phyloP scores from a whole-genome alignment of 148 eudicot species.

The Rhododendron williamsianum region DNA sequence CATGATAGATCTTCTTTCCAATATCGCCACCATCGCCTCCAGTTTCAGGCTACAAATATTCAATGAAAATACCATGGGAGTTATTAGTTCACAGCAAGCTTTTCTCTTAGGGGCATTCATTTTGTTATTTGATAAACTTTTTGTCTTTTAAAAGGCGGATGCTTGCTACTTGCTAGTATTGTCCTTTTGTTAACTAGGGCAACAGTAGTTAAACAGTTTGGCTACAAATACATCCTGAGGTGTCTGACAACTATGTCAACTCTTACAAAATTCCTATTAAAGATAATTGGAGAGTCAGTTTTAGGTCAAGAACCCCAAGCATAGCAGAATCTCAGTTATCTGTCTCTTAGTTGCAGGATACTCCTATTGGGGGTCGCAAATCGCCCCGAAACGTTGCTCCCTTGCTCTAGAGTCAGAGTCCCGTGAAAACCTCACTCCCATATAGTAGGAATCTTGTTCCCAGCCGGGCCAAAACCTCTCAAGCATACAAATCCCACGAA shows the following conservation, averaged over 20 bases:
- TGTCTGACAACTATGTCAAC: neutral
- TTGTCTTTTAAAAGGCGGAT: neutral
- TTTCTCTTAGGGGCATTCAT: neutral
- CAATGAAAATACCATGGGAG: neutral
- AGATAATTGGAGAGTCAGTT: neutral
- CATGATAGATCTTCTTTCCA: conserved; percentile 68
- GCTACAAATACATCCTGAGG: neutral
- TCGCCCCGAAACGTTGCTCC: neutral
- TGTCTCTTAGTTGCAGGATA: neutral
- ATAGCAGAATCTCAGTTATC: neutral
- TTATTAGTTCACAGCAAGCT: neutral
- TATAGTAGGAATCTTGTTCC: neutral
- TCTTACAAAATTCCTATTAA: neutral
- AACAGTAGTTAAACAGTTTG: neutral
- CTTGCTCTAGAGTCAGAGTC: neutral
- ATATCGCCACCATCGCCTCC: conserved; percentile 95
- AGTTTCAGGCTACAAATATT: conserved; percentile 44
- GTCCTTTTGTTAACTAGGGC: neutral
- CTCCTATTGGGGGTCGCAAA: neutral
- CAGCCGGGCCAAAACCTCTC: neutral
- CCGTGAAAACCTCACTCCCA: neutral
- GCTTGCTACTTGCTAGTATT: neutral
- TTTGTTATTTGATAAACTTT: neutral
- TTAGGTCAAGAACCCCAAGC: neutral
- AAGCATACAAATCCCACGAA: neutral